phyloP scores from a whole-genome alignment of 78 protist species.

The Dictyostelium brefeldianum region DNA sequence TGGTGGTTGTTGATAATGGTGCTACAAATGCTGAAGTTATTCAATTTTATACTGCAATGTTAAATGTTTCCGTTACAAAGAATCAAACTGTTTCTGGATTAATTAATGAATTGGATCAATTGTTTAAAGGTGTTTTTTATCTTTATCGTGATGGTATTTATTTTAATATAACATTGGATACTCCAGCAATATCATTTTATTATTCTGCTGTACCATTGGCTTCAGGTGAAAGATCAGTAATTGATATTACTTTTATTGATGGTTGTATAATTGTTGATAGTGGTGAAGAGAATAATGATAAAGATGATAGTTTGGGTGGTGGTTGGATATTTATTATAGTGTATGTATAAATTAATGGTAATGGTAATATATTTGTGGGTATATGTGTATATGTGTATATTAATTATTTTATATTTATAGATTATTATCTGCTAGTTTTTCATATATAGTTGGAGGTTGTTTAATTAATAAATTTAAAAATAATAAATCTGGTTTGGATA shows the following conservation, averaged over 20 bases:
- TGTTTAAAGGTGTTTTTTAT: conserved; percentile 36
- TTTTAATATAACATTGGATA: conserved; percentile 36
- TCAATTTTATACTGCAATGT: conserved; percentile 33
- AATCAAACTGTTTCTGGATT: conserved; percentile 26
- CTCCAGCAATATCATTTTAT: not conserved
- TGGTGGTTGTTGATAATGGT: not conserved
- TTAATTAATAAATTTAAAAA: conserved; percentile 34
- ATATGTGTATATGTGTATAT: too few relatives aligned
- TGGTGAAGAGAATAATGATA: not conserved
- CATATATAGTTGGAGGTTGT: conserved; percentile 36
- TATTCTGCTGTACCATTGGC: conserved; percentile 43
- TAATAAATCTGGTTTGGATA: conserved; percentile 10
- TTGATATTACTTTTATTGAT: not conserved
- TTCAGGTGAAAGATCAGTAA: conserved; percentile 3
- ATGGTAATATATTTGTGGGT: too few relatives aligned
- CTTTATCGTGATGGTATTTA: conserved; percentile 3
- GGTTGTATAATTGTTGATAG: not conserved
- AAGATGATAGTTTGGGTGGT: conserved; percentile 44
- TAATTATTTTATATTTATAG: conserved; percentile 31
- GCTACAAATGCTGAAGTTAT: not conserved
- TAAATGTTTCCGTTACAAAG: not conserved
- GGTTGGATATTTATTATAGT: conserved; percentile 75
- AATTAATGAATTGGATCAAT: not conserved
- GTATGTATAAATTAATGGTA: too few relatives aligned
- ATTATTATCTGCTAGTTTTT: not conserved